Evolutionary conservation across 768 basidiomycete species (phyloP), one percentile per base, ranked within the genome.

Genomic region (Goffeauzyma gilvescens): DNA sequence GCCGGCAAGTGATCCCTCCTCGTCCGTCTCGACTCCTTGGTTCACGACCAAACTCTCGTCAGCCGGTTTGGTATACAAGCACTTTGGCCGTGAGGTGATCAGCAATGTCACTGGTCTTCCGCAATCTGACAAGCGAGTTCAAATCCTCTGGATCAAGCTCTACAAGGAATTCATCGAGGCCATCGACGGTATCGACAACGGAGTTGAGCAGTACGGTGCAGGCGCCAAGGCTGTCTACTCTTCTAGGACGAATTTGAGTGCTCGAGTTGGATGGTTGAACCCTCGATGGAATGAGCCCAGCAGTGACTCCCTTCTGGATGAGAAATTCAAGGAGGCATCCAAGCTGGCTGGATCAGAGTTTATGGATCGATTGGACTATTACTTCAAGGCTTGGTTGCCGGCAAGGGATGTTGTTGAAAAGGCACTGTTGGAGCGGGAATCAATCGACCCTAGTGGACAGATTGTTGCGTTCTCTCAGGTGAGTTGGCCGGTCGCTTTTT

Each of bases 111-210:
- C 73, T 12, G 67, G 73, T 22, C 54, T 75, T 13, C 53, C 71
- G 6, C 47, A 54, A 5, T 68, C 74, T 6, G 75, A 85, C 54
- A 64, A 72, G 14, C 79, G 74, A 44, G 74, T 89, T 32, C 68
- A 75, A 42, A 70, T 68, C 9, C 66, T 96, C 6, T 95, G 82
- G 81, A 64, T 87, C 54, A 89, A 86, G 60, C 44, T 95, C 50
- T 98, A 98, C 70, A 77, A 72, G 58, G 83, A 87, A 59, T 86
- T 90, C 55, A 79, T 98, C 33, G 90, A 98, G 65, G 81, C 79
- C 8, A 76, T 95, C 49, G 89, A 60, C 38, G 59, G 73, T 4
- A 79, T 87, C 59, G 90, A 98, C 68, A 98, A 98, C 58, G 90
- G 90, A 14, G 74, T 98, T 50, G 72, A 76, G 2, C 81, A 84